These are phyloP conservation scores for Prunus dulcis DNA, from an alignment of 306 rosid genomes.

Conservation along the genomic window DNA sequence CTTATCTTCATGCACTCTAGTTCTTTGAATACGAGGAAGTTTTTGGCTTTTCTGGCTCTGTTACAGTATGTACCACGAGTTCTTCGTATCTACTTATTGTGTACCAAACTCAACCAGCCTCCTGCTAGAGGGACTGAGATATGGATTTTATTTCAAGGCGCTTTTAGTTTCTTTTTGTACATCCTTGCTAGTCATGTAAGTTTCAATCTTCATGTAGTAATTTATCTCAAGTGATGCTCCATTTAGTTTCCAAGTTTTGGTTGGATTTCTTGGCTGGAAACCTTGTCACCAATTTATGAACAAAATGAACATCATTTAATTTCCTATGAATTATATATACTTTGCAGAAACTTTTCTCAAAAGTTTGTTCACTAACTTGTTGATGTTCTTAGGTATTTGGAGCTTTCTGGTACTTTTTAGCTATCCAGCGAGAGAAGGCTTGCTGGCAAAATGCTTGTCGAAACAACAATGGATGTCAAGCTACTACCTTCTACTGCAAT, in stretches of 20 bases:
- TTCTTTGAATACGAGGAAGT: constrained; percentile 4
- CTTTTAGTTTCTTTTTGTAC: background rate
- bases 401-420: constrained; percentile 3
- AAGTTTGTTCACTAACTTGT: background rate
- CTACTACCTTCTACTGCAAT: background rate
- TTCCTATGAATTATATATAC: too few relatives aligned
- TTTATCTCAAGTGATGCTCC: background rate
- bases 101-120: background rate
- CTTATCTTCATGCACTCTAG: constrained; percentile 16
- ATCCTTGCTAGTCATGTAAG: background rate
- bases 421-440: background rate
- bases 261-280: too few relatives aligned
- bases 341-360: too few relatives aligned
- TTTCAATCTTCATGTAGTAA: too few relatives aligned
- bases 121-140: background rate
- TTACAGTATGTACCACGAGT: constrained; percentile 22
- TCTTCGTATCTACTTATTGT: constrained; percentile 1
- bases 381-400: background rate
- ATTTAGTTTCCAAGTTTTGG: too few relatives aligned
- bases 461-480: background rate
- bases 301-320: too few relatives aligned
- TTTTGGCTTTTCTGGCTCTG: constrained; percentile 15
- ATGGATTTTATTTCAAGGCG: background rate
- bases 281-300: too few relatives aligned
- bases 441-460: background rate